Evolutionary conservation across 2,329 filamentous ascomycete genomes (phyloP).

Genomic region (Parastagonospora avenae): DNA sequence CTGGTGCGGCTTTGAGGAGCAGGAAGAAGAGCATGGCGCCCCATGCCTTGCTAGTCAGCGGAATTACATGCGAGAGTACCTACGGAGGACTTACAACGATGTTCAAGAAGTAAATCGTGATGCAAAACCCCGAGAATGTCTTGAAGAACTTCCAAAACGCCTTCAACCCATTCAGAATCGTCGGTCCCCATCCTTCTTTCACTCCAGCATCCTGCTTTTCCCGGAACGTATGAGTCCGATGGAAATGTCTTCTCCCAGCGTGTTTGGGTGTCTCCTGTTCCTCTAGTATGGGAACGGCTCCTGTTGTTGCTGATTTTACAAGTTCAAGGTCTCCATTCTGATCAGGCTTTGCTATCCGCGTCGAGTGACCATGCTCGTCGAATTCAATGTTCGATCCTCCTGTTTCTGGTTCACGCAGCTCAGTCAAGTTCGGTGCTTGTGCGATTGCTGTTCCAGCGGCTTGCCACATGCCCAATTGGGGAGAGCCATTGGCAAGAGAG

Average conservation of each 20-base stretch:
- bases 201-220: constrained; percentile 22
- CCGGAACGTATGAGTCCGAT: constrained; percentile 20
- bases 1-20: constrained; percentile 73
- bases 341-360: constrained; percentile 18
- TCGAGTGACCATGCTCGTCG: constrained; percentile 17
- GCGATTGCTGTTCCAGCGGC: constrained; percentile 48
- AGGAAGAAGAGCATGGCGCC: constrained; percentile 88
- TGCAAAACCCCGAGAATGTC: constrained; percentile 76
- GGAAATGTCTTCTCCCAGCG: neutral
- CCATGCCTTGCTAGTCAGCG: constrained; percentile 63
- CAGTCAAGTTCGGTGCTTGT: constrained; percentile 48
- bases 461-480: constrained; percentile 49
- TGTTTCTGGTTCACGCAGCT: constrained; percentile 36
- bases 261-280: neutral
- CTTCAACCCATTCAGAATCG: constrained; percentile 61
- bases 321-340: constrained; percentile 13
- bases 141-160: constrained; percentile 74
- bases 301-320: constrained; percentile 11
- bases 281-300: neutral
- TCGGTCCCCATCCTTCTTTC: constrained; percentile 57
- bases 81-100: constrained; percentile 58
- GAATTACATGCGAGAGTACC: neutral
- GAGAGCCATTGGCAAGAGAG: constrained; percentile 39
- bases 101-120: constrained; percentile 79
- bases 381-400: constrained; percentile 26